Evolutionary conservation across 805 yeast genomes (phyloP).

Genomic region (Metschnikowia colocasiae): DNA sequence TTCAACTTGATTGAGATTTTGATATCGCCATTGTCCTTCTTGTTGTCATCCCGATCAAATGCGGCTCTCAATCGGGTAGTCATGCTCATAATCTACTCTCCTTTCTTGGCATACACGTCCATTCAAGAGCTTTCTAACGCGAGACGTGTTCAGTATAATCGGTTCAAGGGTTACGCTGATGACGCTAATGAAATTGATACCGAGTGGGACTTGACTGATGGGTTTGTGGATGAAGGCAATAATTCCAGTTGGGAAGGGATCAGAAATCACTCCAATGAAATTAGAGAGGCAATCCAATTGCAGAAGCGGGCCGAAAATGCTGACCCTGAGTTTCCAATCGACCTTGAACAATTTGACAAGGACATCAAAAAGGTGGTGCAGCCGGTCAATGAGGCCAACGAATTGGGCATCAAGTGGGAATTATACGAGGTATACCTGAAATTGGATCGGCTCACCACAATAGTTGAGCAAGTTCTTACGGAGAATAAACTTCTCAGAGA

Average conservation of each 20-base stretch:
- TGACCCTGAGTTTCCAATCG: conserved; percentile 66
- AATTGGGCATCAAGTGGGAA: conserved; percentile 62
- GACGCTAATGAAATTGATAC: conserved; percentile 76
- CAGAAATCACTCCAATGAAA: conserved; percentile 37
- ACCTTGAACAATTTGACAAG: conserved; percentile 46
- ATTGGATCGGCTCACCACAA: conserved; percentile 42
- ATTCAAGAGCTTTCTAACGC: conserved; percentile 64
- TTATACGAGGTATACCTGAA: conserved; percentile 51
- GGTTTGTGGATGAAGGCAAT: conserved; percentile 43
- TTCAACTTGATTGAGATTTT: conserved; percentile 65
- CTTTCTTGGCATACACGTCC: conserved; percentile 59
- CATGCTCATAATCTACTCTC: conserved; percentile 66
- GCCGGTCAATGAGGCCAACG: conserved; percentile 54
- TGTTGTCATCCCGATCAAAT: conserved; percentile 34
- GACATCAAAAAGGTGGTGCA: conserved; percentile 52
- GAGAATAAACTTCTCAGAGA: conserved; percentile 29
- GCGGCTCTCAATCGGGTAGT: conserved; percentile 48
- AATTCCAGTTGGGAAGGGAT: conserved; percentile 35
- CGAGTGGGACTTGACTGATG: conserved; percentile 83
- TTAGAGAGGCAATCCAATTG: conserved; percentile 34
- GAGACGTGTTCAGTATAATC: conserved; percentile 65
- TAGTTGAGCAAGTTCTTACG: conserved; percentile 37
- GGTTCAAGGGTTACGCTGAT: conserved; percentile 60
- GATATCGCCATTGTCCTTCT: conserved; percentile 27
- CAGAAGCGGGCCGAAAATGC: conserved; percentile 62